Base-by-base conservation (phyloP, 2,329 filamentous ascomycete genomes). In the Claviceps monticola region DNA sequence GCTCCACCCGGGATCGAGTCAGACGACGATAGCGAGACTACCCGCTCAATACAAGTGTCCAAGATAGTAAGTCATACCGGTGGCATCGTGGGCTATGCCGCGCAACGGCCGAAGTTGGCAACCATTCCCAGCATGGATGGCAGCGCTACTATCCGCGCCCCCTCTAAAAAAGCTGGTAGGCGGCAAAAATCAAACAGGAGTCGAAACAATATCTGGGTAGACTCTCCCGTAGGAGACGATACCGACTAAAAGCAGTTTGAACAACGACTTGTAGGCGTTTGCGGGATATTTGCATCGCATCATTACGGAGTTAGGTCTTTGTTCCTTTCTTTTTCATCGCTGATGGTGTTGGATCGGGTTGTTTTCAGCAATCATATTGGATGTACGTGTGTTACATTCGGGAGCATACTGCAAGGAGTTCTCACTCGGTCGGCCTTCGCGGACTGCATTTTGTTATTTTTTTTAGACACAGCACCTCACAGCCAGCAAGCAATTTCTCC, bases 81-180 rank as follows among this genome's bases (percentile, higher is more conserved):
- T 34, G 53, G 58, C 26, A 52, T 48, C 7, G 53, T 59, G 14
- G 59, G 60, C 8, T 67, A 68, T 53, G 68, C 64, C 38, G 68
- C 66, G 0, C 68, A 68, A 55, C 65, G 70, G 46, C 71, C 72
- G 4, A 72, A 68, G 58, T 62, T 76, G 38, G 67, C 72, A 53
- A 75, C 73, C 9, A 75, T 75, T 17, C 54, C 65, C 48, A 74
- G 73, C 62, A 69, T 68, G 17, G 66, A 70, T 41, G 62, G 62
- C 23, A 56, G 57, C 38, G 56, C 58, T 34, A 60, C 58, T 53
- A 63, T 59, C 44, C 60, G 61, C 21, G 58, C 61, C 47, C 55
- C 59, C 47, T 64, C 62, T 16, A 65, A 60, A 42, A 59, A 61
- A 37, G 58, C 59, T 16, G 64, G 57, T 9, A 68, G 60, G 51